Evolutionary conservation across 257 asterid genomes (phyloP).

Genomic region (Avicennia marina): DNA sequence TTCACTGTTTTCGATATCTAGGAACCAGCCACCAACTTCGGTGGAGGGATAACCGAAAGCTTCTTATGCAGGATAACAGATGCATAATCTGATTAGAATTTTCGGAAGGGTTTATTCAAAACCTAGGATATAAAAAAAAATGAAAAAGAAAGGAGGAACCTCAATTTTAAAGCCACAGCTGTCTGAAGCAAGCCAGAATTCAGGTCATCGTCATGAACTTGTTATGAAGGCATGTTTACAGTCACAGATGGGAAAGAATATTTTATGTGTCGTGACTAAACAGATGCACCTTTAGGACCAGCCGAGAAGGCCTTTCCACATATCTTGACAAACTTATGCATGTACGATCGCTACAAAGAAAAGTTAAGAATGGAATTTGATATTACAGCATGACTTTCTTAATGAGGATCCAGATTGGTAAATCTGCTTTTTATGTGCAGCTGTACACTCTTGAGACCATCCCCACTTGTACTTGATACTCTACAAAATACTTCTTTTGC

Average conservation of each 20-base stretch:
- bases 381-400: neutral
- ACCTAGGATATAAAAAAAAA: neutral
- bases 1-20: neutral
- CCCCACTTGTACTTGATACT: slow-evolving; percentile 22
- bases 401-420: slow-evolving; percentile 17
- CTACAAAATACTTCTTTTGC: neutral
- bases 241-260: neutral
- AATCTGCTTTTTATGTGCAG: slow-evolving; percentile 27
- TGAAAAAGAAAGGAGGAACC: neutral
- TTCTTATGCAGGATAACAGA: neutral
- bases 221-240: slow-evolving; percentile 4
- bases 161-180: slow-evolving; percentile 3
- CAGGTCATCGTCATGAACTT: neutral
- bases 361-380: slow-evolving; percentile 1
- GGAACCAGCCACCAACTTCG: neutral
- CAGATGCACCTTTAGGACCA: slow-evolving; percentile 9
- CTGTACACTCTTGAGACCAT: slow-evolving; percentile 21
- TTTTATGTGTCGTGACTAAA: slow-evolving; percentile 1
- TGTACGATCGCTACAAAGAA: slow-evolving; percentile 14
- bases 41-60: slow-evolving; percentile 1
- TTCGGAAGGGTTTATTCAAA: neutral
- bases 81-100: neutral
- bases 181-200: slow-evolving; percentile 2
- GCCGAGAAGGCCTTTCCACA: neutral
- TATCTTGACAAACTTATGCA: slow-evolving; percentile 26